Evolutionary conservation across 2,329 filamentous ascomycete species (phyloP).

Genomic region (Fusarium sterilihyphosum): DNA sequence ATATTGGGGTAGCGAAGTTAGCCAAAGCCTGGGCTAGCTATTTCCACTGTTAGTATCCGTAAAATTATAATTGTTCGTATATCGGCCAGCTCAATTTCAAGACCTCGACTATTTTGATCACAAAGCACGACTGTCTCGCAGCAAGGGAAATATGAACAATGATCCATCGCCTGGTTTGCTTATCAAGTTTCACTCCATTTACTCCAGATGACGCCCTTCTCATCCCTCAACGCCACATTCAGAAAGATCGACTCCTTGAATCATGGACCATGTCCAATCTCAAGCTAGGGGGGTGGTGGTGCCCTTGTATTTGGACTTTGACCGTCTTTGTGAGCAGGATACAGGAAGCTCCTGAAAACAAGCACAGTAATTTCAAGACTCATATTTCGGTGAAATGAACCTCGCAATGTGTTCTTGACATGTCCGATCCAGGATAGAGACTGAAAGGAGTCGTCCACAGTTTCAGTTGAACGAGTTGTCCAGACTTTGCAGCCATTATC

Average conservation of each 20-base stretch:
- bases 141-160: conserved; percentile 1
- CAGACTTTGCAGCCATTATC: conserved; percentile 25
- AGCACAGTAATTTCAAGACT: not conserved
- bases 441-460: conserved; percentile 8
- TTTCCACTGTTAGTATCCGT: conserved; percentile 16
- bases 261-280: conserved; percentile 32
- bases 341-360: not conserved
- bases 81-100: not conserved
- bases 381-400: not conserved
- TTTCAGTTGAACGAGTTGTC: conserved; percentile 26
- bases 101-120: not conserved
- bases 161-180: not conserved
- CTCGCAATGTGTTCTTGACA: not conserved
- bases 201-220: conserved; percentile 26
- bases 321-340: not conserved
- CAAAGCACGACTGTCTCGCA: conserved; percentile 2
- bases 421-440: not conserved
- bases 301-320: conserved; percentile 28
- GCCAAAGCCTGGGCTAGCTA: conserved; percentile 25
- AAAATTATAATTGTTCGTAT: conserved; percentile 9
- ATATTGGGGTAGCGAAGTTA: conserved; percentile 1
- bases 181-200: conserved; percentile 16
- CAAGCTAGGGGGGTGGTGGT: conserved; percentile 25
- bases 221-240: conserved; percentile 34
- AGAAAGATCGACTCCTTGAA: conserved; percentile 37